phyloP scores from a whole-genome alignment of 495 filamentous ascomycete species.

The Neurospora sp. region DNA sequence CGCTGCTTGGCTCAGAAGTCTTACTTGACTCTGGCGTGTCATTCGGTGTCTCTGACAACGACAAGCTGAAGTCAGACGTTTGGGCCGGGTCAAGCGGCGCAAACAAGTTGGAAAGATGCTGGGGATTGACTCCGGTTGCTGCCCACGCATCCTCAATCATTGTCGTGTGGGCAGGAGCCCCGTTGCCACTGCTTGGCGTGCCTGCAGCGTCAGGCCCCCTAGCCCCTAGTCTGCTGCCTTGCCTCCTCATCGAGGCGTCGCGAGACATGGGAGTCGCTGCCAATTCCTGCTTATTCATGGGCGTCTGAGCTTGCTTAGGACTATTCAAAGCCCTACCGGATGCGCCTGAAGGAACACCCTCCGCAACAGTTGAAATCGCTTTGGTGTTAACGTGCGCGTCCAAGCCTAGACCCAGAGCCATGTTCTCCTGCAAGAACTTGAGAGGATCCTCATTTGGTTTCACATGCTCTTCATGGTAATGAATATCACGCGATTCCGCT shows the following conservation, averaged over 20 bases:
- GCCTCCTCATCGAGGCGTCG: conserved; percentile 34
- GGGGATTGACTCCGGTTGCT: conserved; percentile 35
- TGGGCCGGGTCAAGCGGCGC: conserved; percentile 16
- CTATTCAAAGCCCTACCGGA: conserved; percentile 1
- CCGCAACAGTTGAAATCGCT: neutral
- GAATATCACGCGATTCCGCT: conserved; percentile 41
- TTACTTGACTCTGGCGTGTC: conserved; percentile 49
- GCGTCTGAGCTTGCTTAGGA: conserved; percentile 38
- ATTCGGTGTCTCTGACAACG: conserved; percentile 40
- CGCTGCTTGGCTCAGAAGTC: conserved; percentile 43
- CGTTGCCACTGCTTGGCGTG: conserved; percentile 18
- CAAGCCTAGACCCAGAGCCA: conserved; percentile 33
- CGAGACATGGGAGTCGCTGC: conserved; percentile 37
- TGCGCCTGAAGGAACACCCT: neutral
- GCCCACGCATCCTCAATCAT: conserved; percentile 24
- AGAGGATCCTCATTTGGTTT: conserved; percentile 44
- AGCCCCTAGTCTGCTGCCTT: conserved; percentile 27
- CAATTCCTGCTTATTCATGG: conserved; percentile 23
- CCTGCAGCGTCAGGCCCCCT: conserved; percentile 18
- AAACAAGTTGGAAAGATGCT: conserved; percentile 30
- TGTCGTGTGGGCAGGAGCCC: conserved; percentile 9
- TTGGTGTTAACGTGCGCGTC: conserved; percentile 37
- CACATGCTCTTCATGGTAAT: conserved; percentile 45
- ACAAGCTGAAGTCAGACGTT: conserved; percentile 38
- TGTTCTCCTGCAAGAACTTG: conserved; percentile 36